Evolutionary conservation across 495 filamentous ascomycete genomes (phyloP).

Genomic region (Aspergillus hancockii): DNA sequence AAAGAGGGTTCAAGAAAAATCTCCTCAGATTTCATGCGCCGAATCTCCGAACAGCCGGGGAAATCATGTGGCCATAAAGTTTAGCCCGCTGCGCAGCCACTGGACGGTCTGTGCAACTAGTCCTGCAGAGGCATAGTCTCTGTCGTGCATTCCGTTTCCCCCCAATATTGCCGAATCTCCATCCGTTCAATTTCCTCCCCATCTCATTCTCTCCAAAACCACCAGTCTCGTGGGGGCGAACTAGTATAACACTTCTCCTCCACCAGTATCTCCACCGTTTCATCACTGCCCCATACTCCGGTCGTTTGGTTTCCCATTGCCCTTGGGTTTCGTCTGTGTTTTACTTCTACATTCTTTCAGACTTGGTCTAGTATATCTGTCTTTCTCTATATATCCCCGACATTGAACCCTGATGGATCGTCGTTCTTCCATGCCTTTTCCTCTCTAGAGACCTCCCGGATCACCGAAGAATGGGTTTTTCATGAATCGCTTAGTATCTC

Average conservation of each 20-base stretch:
- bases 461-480: too few species aligned
- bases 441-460: too few species aligned
- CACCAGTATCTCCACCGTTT: background rate
- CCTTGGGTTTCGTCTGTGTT: background rate
- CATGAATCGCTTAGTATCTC: too few species aligned
- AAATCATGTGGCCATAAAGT: constrained; percentile 1
- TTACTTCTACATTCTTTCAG: background rate
- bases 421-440: too few species aligned
- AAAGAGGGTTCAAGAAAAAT: too few species aligned
- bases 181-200: background rate
- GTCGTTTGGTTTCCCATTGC: background rate
- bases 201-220: background rate
- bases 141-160: background rate
- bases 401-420: too few species aligned
- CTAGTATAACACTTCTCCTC: background rate
- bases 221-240: background rate
- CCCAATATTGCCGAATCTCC: background rate
- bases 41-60: background rate
- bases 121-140: background rate
- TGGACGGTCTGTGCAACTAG: background rate
- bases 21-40: too few species aligned
- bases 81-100: background rate
- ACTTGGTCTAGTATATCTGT: too few species aligned
- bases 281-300: background rate
- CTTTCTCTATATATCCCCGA: too few species aligned